Evolutionary conservation across 306 rosid genomes (phyloP).

Genomic region (Quercus robur): DNA sequence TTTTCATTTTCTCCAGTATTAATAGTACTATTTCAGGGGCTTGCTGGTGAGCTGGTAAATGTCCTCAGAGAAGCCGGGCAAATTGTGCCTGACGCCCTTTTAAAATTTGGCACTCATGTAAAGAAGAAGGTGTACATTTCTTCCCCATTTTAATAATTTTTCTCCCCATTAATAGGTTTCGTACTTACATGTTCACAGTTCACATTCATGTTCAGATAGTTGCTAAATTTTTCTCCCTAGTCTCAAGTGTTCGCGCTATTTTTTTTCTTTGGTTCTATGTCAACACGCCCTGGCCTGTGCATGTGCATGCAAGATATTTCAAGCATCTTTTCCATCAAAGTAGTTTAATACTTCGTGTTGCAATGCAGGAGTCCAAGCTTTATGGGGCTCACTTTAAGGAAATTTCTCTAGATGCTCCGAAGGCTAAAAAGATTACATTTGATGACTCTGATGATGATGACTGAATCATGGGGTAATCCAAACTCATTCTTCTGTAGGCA

Average conservation of each 20-base stretch:
- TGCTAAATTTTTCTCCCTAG: not conserved
- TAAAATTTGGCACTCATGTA: constrained; percentile 91
- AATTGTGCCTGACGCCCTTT: constrained; percentile 58
- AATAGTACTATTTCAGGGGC: constrained; percentile 60
- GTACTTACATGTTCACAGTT: not conserved
- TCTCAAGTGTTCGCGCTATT: not conserved
- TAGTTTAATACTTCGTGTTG: constrained; percentile 8
- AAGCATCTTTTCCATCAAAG: not conserved
- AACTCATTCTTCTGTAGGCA: not conserved
- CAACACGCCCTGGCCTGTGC: too few relatives aligned
- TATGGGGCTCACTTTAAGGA: constrained; percentile 95
- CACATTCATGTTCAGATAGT: not conserved
- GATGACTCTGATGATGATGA: constrained; percentile 74
- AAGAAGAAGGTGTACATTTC: constrained; percentile 75
- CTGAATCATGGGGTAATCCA: constrained; percentile 26
- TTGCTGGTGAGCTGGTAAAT: constrained; percentile 95
- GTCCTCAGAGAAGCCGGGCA: constrained; percentile 94
- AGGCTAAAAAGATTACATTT: constrained; percentile 75
- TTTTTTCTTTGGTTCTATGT: too few relatives aligned
- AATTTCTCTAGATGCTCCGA: constrained; percentile 72
- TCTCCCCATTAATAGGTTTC: not conserved
- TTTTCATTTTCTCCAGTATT: not conserved
- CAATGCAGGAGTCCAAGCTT: constrained; percentile 78
- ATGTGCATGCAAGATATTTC: too few relatives aligned
- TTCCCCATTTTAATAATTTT: constrained; percentile 4